Conservation (phyloP, 2,329 filamentous ascomycete species). For the Colletotrichum lini region DNA sequence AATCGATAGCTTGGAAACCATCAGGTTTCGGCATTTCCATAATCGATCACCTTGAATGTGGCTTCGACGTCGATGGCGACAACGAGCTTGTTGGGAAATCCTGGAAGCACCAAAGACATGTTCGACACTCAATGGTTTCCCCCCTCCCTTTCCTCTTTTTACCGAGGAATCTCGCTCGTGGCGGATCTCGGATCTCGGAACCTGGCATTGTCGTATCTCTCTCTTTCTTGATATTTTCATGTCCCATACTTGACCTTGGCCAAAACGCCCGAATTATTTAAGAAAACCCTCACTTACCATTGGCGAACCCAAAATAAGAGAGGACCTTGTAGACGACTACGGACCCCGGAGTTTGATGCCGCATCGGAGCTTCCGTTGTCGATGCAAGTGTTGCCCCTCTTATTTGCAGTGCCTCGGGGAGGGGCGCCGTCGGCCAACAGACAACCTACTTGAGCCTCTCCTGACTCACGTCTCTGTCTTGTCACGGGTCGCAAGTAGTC, state of each 20-base stretch:
- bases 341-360: background rate
- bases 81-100: too few relatives aligned
- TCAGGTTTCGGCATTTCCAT: conserved; percentile 1
- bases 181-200: background rate
- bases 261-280: background rate
- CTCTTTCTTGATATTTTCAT: background rate
- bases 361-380: conserved; percentile 18
- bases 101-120: too few relatives aligned
- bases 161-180: background rate
- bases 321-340: background rate
- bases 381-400: conserved; percentile 4
- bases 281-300: background rate
- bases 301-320: background rate
- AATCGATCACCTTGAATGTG: background rate
- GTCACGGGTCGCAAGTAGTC: conserved; percentile 10
- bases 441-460: conserved; percentile 25
- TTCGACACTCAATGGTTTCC: too few relatives aligned
- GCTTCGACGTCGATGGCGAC: background rate
- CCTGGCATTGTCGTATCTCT: background rate
- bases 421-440: conserved; percentile 8
- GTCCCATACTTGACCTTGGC: background rate
- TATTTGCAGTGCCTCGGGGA: background rate
- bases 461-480: conserved; percentile 31
- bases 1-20: conserved; percentile 11
- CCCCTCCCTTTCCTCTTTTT: background rate